Evolutionary conservation across 106 monocot genomes (phyloP).

Genomic region (Allium cepa): DNA sequence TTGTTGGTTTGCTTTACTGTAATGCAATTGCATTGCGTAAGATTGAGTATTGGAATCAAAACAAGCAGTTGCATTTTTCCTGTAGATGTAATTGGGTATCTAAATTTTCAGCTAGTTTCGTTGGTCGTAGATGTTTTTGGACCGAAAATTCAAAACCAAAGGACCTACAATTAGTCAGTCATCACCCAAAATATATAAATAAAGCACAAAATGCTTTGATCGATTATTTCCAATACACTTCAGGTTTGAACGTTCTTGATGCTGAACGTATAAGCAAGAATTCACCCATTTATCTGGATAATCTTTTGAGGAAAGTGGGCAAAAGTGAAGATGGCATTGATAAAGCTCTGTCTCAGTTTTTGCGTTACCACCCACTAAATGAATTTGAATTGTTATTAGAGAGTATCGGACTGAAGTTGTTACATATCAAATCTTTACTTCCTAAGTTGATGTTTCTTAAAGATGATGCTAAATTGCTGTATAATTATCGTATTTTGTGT

Average conservation of each 20-base stretch:
- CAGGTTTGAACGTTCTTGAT: slow-evolving; percentile 39
- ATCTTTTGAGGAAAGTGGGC: slow-evolving; percentile 41
- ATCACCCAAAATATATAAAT: not conserved
- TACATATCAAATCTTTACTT: slow-evolving; percentile 37
- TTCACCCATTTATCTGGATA: slow-evolving; percentile 6
- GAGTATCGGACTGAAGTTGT: slow-evolving; percentile 62
- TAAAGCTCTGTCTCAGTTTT: slow-evolving; percentile 28
- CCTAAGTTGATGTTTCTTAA: slow-evolving; percentile 54
- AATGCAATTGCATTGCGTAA: not conserved
- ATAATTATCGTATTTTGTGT: slow-evolving; percentile 60
- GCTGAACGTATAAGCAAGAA: slow-evolving; percentile 62
- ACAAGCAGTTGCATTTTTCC: not conserved
- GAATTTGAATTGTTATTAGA: slow-evolving; percentile 90
- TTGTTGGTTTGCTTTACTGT: not conserved
- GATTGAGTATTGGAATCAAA: not conserved
- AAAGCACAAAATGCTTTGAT: slow-evolving; percentile 38
- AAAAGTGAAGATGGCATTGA: slow-evolving; percentile 17
- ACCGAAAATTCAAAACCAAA: slow-evolving; percentile 6
- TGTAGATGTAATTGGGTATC: no score
- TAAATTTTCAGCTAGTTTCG: not conserved
- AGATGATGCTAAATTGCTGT: slow-evolving; percentile 41
- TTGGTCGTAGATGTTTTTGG: slow-evolving; percentile 17
- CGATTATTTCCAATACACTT: slow-evolving; percentile 61
- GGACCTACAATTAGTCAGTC: not conserved
- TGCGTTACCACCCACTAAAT: slow-evolving; percentile 65